Conservation (phyloP, 768 basidiomycete genomes). For the Naganishia vaughanmartiniae region DNA sequence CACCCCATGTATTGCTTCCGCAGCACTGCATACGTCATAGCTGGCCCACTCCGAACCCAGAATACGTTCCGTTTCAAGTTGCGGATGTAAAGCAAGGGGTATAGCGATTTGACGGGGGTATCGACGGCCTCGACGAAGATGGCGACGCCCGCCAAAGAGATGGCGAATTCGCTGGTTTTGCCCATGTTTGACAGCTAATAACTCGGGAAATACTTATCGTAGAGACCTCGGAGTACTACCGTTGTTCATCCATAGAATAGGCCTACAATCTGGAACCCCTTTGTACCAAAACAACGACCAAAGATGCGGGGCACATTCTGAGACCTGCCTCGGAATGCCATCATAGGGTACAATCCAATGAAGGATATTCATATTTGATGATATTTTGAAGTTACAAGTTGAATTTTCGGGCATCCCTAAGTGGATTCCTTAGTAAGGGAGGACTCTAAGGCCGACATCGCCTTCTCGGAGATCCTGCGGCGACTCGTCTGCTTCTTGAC, state of each 20-base stretch:
- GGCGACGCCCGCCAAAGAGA: neutral
- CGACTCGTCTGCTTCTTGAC: slow-evolving; percentile 43
- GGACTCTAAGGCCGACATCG: too few species aligned
- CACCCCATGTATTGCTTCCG: too few species aligned
- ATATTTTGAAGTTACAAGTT: neutral
- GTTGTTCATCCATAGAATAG: neutral
- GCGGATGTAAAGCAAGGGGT: neutral
- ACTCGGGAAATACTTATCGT: neutral
- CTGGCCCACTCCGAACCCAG: too few species aligned
- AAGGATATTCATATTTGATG: neutral
- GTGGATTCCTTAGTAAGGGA: too few species aligned
- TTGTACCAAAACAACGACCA: too few species aligned
- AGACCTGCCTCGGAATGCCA: neutral
- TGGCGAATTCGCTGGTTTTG: neutral
- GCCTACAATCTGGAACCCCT: neutral
- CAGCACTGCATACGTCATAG: too few species aligned
- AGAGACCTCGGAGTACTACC: neutral
- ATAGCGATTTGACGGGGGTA: neutral
- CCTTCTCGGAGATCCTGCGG: neutral
- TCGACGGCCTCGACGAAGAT: neutral
- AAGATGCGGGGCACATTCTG: neutral
- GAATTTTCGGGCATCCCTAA: neutral
- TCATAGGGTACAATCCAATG: neutral
- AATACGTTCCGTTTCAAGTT: neutral
- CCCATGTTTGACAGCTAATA: neutral